Evolutionary conservation across 2,329 filamentous ascomycete genomes (phyloP), one percentile per base, ranked within the genome.

Genomic region (Neodidymelliopsis sp.): DNA sequence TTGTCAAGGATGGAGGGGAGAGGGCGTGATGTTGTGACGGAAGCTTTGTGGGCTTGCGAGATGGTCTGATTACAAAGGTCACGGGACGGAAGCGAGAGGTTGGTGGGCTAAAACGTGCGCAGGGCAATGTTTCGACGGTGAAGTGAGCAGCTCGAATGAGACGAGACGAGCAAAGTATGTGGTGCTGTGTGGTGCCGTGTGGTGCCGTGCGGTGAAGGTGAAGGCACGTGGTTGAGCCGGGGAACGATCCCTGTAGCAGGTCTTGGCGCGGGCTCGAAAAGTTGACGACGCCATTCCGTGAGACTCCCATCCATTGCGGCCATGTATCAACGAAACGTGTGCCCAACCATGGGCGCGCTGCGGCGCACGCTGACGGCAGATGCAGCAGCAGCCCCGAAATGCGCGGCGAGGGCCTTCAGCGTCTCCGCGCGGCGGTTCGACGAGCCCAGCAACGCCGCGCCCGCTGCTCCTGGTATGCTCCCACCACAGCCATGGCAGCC

Each of bases 241-340:
- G 19, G 55, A 43, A 33, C 25, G 45, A 65, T 57, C 61, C 60
- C 59, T 61, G 59, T 49, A 50, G 28, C 33, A n/a, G n/a, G n/a
- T n/a, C n/a, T n/a, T n/a, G n/a, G n/a, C 18, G 41, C 31, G 46
- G 61, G 43, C 13, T 60, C 56, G 58, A 66, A 70, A 69, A 61
- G 62, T 69, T 62, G 50, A 54, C 46, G 48, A 55, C 56, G 23
- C 35, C 45, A 55, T 36, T 30, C 44, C 29, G n/a, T 23, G 27
- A 15, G 25, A 29, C 48, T 27, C 16, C 34, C 54, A 59, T 60
- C 54, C 45, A 55, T 57, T 49, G 51, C 56, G 57, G 56, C 54
- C 62, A 73, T 73, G 70, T 66, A 66, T 47, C 67, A 67, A 50
- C 67, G 62, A 57, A 62, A 65, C 40, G 52, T 69, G 46, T 66